Evolutionary conservation across 352 stramenopile species (phyloP).

Genomic region (Pythium aquatile): DNA sequence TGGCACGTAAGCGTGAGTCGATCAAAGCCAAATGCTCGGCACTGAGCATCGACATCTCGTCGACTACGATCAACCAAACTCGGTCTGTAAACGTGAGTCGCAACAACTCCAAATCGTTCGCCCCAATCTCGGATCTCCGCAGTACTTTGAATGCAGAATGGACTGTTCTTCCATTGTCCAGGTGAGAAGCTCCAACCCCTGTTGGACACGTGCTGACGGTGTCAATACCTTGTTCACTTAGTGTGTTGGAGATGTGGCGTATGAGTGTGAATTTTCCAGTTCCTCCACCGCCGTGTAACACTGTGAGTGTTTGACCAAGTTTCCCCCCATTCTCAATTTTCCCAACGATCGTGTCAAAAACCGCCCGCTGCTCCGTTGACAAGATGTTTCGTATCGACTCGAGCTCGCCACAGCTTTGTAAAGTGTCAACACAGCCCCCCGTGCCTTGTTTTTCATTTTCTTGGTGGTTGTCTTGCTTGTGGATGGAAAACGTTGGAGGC

Average conservation of each 20-base stretch:
- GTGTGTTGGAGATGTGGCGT: neutral
- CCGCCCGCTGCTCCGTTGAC: neutral
- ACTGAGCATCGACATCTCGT: constrained; percentile 27
- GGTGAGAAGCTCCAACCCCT: neutral
- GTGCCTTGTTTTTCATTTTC: too few relatives aligned
- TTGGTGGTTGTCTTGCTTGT: too few relatives aligned
- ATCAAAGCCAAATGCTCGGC: constrained; percentile 15
- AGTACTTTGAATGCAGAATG: constrained; percentile 1
- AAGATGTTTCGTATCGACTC: too few relatives aligned
- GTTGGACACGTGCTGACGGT: constrained; percentile 6
- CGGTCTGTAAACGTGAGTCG: constrained; percentile 14
- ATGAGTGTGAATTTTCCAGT: neutral
- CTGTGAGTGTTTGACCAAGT: neutral
- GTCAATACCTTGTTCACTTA: neutral
- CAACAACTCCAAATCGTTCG: constrained; percentile 9
- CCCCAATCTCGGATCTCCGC: neutral
- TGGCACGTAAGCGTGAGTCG: constrained; percentile 7
- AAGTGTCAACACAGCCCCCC: too few relatives aligned
- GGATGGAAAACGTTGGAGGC: too few relatives aligned
- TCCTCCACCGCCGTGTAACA: neutral
- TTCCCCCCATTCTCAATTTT: neutral
- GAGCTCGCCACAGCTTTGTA: too few relatives aligned
- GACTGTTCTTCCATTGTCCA: neutral
- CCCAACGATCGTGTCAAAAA: neutral
- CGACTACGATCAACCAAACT: constrained; percentile 16